These are phyloP conservation scores for Capronia coronata DNA, from an alignment of 2,329 filamentous ascomycete genomes.

Conservation along the genomic window DNA sequence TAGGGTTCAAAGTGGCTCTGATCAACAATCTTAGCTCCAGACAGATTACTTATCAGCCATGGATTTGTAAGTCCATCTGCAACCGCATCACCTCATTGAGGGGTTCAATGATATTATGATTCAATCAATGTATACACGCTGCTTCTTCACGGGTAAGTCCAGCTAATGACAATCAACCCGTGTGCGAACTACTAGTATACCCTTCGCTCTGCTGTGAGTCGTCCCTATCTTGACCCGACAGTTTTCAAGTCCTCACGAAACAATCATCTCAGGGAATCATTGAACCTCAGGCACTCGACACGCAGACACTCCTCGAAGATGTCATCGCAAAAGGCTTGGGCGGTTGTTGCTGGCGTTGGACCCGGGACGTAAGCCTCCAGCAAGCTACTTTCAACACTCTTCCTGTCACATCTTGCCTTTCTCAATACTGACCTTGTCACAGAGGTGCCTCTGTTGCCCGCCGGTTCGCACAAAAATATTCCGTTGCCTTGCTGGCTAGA, in stretches of 20 bases:
- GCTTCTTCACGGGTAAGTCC: neutral
- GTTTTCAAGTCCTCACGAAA: neutral
- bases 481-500: conserved; percentile 54
- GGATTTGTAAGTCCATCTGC: conserved; percentile 20
- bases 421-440: neutral
- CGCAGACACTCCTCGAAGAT: conserved; percentile 19
- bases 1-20: too few relatives aligned
- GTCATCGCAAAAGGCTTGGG: conserved; percentile 36
- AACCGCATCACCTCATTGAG: conserved; percentile 23
- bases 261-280: conserved; percentile 3
- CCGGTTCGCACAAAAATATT: conserved; percentile 53
- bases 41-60: conserved; percentile 21
- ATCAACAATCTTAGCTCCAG: too few relatives aligned
- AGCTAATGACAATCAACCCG: too few relatives aligned
- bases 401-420: neutral
- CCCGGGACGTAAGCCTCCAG: conserved; percentile 36
- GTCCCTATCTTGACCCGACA: too few relatives aligned
- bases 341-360: conserved; percentile 44
- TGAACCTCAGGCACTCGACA: neutral
- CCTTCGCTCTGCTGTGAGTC: neutral
- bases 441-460: conserved; percentile 56
- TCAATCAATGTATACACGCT: neutral
- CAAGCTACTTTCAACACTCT: neutral
- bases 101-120: conserved; percentile 13
- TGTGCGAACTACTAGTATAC: too few relatives aligned